phyloP scores from a whole-genome alignment of 768 basidiomycete genomes.

The Auricularia cornea region DNA sequence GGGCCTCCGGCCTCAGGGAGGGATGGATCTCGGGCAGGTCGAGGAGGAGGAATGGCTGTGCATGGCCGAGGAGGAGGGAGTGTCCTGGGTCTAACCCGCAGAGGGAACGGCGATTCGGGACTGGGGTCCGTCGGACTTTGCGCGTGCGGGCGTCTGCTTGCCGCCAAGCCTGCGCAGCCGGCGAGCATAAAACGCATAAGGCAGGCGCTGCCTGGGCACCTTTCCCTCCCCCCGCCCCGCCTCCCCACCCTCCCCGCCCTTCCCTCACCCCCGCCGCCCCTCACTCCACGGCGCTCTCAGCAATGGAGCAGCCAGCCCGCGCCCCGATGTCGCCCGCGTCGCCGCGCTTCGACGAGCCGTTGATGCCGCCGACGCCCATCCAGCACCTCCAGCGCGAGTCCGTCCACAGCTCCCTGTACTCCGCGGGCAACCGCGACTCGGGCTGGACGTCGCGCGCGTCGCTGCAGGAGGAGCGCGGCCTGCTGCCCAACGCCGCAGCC shows the following conservation, averaged over 20 bases:
- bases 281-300: too few relatives aligned
- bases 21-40: too few relatives aligned
- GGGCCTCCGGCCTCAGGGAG: too few relatives aligned
- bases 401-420: background rate
- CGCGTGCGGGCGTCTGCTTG: too few relatives aligned
- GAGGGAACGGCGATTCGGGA: too few relatives aligned
- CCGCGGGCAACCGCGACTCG: background rate
- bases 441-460: background rate
- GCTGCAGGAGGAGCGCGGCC: background rate
- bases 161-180: too few relatives aligned
- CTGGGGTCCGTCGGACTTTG: too few relatives aligned
- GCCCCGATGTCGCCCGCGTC: background rate
- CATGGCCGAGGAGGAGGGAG: too few relatives aligned
- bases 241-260: too few relatives aligned
- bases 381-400: background rate
- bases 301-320: background rate
- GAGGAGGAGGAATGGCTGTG: too few relatives aligned
- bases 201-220: background rate
- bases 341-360: background rate
- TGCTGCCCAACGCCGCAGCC: background rate
- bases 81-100: too few relatives aligned
- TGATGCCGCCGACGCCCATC: background rate
- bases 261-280: background rate
- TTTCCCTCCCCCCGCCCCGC: background rate
- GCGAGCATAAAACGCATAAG: background rate